These are phyloP conservation scores for Tricholoma furcatifolium DNA, from an alignment of 768 basidiomycete genomes.

Conservation along the genomic window DNA sequence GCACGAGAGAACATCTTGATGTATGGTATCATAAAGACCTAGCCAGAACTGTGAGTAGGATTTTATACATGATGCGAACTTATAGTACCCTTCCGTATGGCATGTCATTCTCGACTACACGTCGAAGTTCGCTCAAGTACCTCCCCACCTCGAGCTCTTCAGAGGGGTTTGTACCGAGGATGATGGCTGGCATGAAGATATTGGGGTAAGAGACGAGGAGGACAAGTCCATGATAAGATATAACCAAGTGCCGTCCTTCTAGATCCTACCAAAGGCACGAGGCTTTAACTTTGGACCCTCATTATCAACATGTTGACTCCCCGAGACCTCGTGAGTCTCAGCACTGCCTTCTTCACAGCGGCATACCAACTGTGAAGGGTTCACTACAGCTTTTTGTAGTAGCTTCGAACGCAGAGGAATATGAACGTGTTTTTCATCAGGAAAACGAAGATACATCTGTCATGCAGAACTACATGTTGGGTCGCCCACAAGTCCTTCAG, in stretches of 20 bases:
- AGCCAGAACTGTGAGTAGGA: not conserved
- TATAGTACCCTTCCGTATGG: slow-evolving; percentile 12
- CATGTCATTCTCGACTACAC: not conserved
- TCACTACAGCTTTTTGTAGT: no score
- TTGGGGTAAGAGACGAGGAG: not conserved
- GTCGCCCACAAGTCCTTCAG: not conserved
- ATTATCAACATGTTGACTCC: no score
- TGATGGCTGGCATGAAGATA: not conserved
- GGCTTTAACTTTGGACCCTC: no score
- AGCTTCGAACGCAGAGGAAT: no score
- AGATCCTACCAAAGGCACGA: no score
- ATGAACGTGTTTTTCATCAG: no score
- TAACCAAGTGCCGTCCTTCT: no score
- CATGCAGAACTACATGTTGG: not conserved
- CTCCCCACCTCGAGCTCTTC: slow-evolving; percentile 1
- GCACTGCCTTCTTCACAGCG: no score
- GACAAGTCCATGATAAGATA: no score
- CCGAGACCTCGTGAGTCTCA: no score
- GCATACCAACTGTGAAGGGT: no score
- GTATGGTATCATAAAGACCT: slow-evolving; percentile 2
- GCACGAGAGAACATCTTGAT: not conserved
- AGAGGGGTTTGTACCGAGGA: not conserved
- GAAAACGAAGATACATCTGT: no score
- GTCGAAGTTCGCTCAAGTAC: not conserved
- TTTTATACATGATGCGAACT: not conserved